These are phyloP conservation scores for Fusarium cicatricum DNA, from an alignment of 2,329 filamentous ascomycete genomes.

Conservation along the genomic window DNA sequence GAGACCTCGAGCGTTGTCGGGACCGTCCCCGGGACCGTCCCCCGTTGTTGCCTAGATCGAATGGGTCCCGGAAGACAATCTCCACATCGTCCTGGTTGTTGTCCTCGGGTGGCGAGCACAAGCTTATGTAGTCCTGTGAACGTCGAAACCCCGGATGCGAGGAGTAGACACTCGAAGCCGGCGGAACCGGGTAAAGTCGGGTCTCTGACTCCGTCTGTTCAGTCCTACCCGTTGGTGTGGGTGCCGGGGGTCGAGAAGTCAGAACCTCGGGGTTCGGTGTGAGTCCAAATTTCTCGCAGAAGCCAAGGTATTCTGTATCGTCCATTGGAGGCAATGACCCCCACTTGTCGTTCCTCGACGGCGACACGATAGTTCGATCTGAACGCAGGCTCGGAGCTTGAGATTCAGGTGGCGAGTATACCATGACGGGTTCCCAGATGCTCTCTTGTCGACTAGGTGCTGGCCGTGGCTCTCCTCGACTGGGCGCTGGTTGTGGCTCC, in stretches of 20 bases:
- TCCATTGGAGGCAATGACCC: not conserved
- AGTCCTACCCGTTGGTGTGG: not conserved
- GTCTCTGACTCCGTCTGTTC: not conserved
- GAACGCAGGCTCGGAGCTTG: not conserved
- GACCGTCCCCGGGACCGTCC: not conserved
- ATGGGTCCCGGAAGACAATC: not conserved
- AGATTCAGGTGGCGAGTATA: slow-evolving; percentile 11
- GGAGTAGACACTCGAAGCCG: slow-evolving; percentile 36
- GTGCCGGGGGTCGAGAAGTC: not conserved
- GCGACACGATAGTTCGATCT: not conserved
- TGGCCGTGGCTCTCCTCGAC: not conserved
- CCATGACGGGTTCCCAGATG: slow-evolving; percentile 21
- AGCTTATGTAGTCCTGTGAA: slow-evolving; percentile 5
- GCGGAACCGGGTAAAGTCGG: not conserved
- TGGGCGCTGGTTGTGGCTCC: not conserved
- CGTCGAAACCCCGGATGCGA: slow-evolving; percentile 22
- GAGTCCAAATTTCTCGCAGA: slow-evolving; percentile 15
- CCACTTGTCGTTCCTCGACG: not conserved
- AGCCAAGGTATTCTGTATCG: slow-evolving; percentile 13
- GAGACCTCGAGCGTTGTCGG: not conserved
- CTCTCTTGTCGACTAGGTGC: not conserved
- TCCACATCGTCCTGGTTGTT: not conserved
- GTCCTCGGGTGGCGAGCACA: not conserved
- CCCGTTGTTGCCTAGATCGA: not conserved
- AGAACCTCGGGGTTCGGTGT: not conserved